Conservation (phyloP, 768 basidiomycete genomes). For the Arthromyces matolae region DNA sequence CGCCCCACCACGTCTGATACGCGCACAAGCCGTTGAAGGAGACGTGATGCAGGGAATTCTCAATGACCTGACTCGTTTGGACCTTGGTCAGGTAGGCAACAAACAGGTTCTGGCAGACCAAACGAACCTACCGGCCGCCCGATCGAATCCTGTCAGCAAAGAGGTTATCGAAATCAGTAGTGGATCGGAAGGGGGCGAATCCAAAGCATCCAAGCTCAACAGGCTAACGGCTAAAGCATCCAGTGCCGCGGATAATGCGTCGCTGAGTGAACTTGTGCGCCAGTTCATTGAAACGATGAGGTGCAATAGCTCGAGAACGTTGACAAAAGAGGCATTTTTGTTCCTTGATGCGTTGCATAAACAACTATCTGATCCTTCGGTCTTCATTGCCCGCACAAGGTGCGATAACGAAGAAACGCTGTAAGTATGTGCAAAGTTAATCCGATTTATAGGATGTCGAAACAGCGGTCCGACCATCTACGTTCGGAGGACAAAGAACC, state of each 20-base stretch:
- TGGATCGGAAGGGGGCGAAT: conserved; percentile 33
- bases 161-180: conserved; percentile 48
- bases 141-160: conserved; percentile 17
- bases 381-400: conserved; percentile 54
- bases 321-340: conserved; percentile 67
- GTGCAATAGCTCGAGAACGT: conserved; percentile 58
- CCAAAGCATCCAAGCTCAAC: conserved; percentile 53
- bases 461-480: conserved; percentile 36
- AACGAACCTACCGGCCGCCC: conserved; percentile 41
- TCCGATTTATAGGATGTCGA: conserved; percentile 18
- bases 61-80: conserved; percentile 54
- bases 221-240: conserved; percentile 41
- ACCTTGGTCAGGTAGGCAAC: conserved; percentile 37
- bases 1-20: conserved; percentile 31
- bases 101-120: conserved; percentile 50
- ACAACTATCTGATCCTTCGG: conserved; percentile 67
- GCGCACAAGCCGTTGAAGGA: conserved; percentile 29
- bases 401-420: too few relatives aligned
- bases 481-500: conserved; percentile 40
- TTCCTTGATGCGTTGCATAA: conserved; percentile 70
- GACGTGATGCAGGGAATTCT: conserved; percentile 55
- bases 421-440: too few relatives aligned
- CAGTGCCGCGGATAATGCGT: conserved; percentile 49
- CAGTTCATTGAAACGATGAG: conserved; percentile 64
- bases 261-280: conserved; percentile 49